A percentile compares a stretch with the other conserved stretches of the same genome.
Evolutionary conservation across 164 flowering plant species (phyloP).

Genomic region (Vitis amurensis): DNA sequence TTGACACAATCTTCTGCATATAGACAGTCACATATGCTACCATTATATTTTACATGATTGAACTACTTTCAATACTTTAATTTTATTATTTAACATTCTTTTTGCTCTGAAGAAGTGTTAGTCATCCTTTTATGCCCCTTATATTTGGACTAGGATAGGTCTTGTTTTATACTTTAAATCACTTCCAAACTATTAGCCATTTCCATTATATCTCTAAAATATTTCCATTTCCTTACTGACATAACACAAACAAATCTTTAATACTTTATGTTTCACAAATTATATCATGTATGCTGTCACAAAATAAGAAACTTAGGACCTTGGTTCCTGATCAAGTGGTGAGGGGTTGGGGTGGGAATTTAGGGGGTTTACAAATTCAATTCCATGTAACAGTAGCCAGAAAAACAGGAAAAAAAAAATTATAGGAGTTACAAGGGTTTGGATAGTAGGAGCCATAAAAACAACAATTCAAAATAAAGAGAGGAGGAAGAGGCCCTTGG

Average conservation of each 20-base stretch:
- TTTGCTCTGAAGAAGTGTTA: background rate
- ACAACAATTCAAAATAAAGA: too few species aligned
- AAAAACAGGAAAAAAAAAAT: too few species aligned
- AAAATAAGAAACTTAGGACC: background rate
- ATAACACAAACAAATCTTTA: background rate
- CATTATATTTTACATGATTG: background rate
- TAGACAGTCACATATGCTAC: background rate
- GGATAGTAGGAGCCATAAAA: too few species aligned
- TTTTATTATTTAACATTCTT: background rate
- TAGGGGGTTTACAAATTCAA: background rate
- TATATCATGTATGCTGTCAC: background rate
- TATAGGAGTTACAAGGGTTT: too few species aligned
- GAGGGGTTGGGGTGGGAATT: background rate
- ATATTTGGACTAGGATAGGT: background rate
- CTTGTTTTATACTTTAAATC: background rate
- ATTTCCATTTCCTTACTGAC: background rate
- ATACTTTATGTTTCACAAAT: background rate
- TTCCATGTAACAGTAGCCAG: too few species aligned
- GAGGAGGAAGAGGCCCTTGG: too few species aligned
- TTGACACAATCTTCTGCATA: background rate
- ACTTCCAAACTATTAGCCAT: too few species aligned
- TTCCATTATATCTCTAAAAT: too few species aligned
- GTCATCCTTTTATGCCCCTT: background rate
- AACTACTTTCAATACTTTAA: too few species aligned
- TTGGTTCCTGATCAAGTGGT: background rate